Evolutionary conservation across 2,329 filamentous ascomycete species (phyloP).

Genomic region (Diplodia seriata): DNA sequence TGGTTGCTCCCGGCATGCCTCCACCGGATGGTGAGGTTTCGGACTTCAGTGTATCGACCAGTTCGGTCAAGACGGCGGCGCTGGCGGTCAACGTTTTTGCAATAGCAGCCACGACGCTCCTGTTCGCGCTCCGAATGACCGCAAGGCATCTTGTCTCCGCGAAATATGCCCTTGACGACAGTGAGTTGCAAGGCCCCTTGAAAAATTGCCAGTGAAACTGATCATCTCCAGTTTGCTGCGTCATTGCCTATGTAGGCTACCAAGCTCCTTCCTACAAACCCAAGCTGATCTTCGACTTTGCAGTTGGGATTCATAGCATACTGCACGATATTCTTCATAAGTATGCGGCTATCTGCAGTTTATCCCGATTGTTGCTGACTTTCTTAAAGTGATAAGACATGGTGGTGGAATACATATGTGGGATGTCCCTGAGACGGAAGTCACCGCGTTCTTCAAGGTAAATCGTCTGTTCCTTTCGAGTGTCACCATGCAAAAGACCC

Average conservation of each 20-base stretch:
- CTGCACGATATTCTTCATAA: conserved; percentile 36
- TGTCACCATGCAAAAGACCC: background rate
- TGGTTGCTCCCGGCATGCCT: conserved; percentile 28
- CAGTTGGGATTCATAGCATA: conserved; percentile 42
- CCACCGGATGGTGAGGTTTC: conserved; percentile 36
- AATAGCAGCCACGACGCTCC: conserved; percentile 44
- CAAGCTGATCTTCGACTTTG: background rate
- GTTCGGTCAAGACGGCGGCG: conserved; percentile 41
- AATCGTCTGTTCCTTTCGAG: conserved; percentile 8
- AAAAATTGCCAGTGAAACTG: background rate
- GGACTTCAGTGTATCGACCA: conserved; percentile 37
- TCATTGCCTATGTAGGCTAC: conserved; percentile 18
- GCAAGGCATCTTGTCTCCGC: conserved; percentile 45
- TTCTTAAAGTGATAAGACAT: conserved; percentile 45
- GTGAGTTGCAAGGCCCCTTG: conserved; percentile 37
- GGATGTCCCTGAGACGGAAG: conserved; percentile 34
- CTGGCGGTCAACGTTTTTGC: conserved; percentile 48
- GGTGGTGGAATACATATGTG: conserved; percentile 47
- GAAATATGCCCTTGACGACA: conserved; percentile 45
- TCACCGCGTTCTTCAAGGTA: conserved; percentile 42
- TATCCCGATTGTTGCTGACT: background rate
- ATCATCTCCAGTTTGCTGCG: background rate
- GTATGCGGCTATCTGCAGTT: background rate
- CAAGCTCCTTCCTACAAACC: too few relatives aligned
- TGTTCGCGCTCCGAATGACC: conserved; percentile 44